Evolutionary conservation across 306 rosid species (phyloP), one percentile per base, ranked within the genome.

Genomic region (Leucaena leucocephala): DNA sequence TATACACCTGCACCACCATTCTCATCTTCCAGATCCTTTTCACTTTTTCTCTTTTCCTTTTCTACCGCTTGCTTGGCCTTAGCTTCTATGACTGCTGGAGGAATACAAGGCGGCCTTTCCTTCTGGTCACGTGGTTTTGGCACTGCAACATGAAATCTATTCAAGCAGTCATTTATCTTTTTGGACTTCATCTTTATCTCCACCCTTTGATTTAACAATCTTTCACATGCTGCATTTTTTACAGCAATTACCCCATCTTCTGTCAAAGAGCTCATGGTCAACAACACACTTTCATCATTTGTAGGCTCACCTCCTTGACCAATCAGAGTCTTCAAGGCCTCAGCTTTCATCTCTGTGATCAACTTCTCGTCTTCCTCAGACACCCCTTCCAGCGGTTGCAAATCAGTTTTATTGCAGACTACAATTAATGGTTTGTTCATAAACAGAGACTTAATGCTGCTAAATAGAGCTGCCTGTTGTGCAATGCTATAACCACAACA

Each of bases 1-100:
- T 91, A 94, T 19, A 91, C 97, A 76, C 98, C 97, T 0, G 97
- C 98, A 35, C 98, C 98, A 4, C 97, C 98, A 83, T 94, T 94
- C 80, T 91, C 97, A 46, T 94, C 13, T 90, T 91, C 97, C 85
- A 94, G 74, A 75, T 94, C 94, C 87, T 71, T 90, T 74, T 91
- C 94, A 44, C 94, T 90, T 63, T 80, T 89, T 67, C 84, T 91
- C 84, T 84, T 85, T 76, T 87, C 88, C 80, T 78, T 85, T 79
- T 89, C 96, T 3, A 81, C 91, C 17, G 82, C 92, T 89, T 85
- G 77, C 82, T 84, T 86, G 9, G 92, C 93, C 78, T 46, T 90
- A 27, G 91, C 93, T 84, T 90, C 93, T 78, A 94, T 76, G 81
- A 91, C 91, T 12, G 87, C 97, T 38, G 68, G 82, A 40, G 97